phyloP scores from a whole-genome alignment of 2,329 filamentous ascomycete genomes.

The Fusarium sp. region DNA sequence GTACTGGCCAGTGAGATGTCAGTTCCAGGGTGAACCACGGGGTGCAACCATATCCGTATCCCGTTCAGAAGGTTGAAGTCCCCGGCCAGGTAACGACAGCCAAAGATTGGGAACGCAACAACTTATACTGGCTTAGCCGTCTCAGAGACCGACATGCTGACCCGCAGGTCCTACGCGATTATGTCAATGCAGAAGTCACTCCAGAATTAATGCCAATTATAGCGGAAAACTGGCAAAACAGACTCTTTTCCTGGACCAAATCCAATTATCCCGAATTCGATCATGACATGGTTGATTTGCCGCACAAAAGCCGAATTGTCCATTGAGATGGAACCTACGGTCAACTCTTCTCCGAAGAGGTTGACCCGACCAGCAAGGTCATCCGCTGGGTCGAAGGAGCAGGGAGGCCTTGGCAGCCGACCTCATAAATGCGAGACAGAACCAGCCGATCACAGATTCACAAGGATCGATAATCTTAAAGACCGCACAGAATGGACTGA shows the following conservation, averaged over 20 bases:
- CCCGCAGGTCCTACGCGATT: neutral
- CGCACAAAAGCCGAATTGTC: neutral
- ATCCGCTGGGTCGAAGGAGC: rapidly evolving
- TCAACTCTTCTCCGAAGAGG: neutral
- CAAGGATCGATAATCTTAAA: neutral
- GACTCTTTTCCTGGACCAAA: rapidly evolving
- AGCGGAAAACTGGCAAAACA: neutral
- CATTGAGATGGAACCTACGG: rapidly evolving
- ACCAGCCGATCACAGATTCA: rapidly evolving
- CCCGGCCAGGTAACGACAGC: rapidly evolving
- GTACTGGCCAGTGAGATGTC: neutral
- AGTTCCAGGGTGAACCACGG: rapidly evolving
- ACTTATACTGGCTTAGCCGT: neutral
- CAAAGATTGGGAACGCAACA: neutral
- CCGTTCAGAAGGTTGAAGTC: no score
- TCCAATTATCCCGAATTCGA: neutral
- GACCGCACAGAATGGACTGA: neutral
- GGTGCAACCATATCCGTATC: no score
- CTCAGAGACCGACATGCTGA: neutral
- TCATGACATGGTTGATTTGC: neutral
- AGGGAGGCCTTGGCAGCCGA: neutral
- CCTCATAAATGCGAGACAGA: neutral
- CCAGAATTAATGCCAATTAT: neutral
- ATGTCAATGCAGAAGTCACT: neutral
- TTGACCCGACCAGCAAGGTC: rapidly evolving